Percentiles rank a stretch among this genome's conserved stretches.
Conservation (phyloP, 1,284 basidiomycete species). For the Apiotrichum montevideense region DNA sequence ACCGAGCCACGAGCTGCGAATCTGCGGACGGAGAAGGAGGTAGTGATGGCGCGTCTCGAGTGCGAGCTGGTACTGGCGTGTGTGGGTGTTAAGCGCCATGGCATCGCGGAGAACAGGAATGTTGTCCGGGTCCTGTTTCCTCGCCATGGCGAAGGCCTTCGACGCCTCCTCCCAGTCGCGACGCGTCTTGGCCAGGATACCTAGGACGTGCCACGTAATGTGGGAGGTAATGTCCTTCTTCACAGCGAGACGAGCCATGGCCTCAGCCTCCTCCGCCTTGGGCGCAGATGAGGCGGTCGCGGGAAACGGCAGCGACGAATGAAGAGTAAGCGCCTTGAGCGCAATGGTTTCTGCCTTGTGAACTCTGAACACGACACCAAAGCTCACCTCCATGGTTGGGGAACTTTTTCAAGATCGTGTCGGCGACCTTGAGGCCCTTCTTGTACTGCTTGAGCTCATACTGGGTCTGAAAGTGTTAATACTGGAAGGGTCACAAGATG, state of each 20-base stretch:
- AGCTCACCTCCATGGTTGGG: slow-evolving; percentile 86
- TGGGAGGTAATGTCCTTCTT: slow-evolving; percentile 84
- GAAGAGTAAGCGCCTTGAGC: slow-evolving; percentile 85
- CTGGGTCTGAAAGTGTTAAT: slow-evolving; percentile 44
- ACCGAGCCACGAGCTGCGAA: slow-evolving; percentile 84
- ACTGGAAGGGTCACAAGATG: background rate
- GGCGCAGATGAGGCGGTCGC: slow-evolving; percentile 52
- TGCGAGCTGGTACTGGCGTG: slow-evolving; percentile 73
- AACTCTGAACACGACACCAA: no score
- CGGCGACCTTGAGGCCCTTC: slow-evolving; percentile 84
- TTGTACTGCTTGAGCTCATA: slow-evolving; percentile 90
- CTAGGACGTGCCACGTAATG: slow-evolving; percentile 98
- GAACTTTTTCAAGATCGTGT: slow-evolving; percentile 89
- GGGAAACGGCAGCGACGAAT: slow-evolving; percentile 44
- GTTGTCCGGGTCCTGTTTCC: slow-evolving; percentile 91
- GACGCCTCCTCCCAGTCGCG: slow-evolving; percentile 53
- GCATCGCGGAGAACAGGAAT: slow-evolving; percentile 88
- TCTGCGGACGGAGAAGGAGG: slow-evolving; percentile 71
- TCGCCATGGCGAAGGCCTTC: slow-evolving; percentile 57
- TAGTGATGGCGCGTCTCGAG: slow-evolving; percentile 78
- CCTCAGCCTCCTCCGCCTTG: slow-evolving; percentile 67
- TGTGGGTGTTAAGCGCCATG: slow-evolving; percentile 81
- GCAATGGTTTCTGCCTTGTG: slow-evolving; percentile 69
- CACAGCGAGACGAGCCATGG: slow-evolving; percentile 79
- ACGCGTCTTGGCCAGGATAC: slow-evolving; percentile 70